Percentiles rank a stretch among this genome's conserved stretches.
These are phyloP conservation scores for Sphagnum tenellum DNA, from an alignment of 225 moss, liverwort and hornwort genomes.

Conservation along the genomic window DNA sequence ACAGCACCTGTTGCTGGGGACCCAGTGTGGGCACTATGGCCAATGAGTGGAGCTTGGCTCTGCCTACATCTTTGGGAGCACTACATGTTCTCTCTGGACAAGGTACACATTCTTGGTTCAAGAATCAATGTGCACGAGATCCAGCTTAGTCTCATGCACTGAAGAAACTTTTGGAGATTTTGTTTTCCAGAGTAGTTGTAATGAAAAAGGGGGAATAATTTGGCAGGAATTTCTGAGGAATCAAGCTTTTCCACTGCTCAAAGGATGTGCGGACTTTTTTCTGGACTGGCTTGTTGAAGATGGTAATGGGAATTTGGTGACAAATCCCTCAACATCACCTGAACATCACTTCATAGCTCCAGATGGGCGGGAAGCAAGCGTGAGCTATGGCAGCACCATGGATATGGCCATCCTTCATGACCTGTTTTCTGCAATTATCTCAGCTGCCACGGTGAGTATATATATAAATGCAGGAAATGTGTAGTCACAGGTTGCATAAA, in stretches of 20 bases:
- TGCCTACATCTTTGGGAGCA: conserved; percentile 96
- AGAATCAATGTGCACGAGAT: too few relatives aligned
- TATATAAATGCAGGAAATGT: neutral
- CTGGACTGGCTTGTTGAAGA: conserved; percentile 80
- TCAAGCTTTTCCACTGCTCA: conserved; percentile 69
- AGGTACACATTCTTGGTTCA: conserved; percentile 22
- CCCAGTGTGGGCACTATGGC: conserved; percentile 93
- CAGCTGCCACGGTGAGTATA: conserved; percentile 51
- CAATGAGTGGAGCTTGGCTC: conserved; percentile 95
- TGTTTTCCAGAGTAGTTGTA: neutral
- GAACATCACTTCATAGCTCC: conserved; percentile 87
- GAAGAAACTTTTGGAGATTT: neutral
- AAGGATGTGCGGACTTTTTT: conserved; percentile 69
- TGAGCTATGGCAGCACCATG: conserved; percentile 82
- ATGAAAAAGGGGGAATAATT: neutral
- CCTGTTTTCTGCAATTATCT: conserved; percentile 54
- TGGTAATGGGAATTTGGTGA: conserved; percentile 62
- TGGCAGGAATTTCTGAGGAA: conserved; percentile 57
- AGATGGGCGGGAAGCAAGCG: conserved; percentile 45
- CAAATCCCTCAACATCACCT: conserved; percentile 87
- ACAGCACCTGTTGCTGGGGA: conserved; percentile 86
- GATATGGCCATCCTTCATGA: conserved; percentile 78
- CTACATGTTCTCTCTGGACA: conserved; percentile 76
- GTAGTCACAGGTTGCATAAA: too few relatives aligned
- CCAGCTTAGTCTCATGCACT: neutral